Conservation (phyloP, 139 green algal species). For the Chlamydomonas applanata region DNA sequence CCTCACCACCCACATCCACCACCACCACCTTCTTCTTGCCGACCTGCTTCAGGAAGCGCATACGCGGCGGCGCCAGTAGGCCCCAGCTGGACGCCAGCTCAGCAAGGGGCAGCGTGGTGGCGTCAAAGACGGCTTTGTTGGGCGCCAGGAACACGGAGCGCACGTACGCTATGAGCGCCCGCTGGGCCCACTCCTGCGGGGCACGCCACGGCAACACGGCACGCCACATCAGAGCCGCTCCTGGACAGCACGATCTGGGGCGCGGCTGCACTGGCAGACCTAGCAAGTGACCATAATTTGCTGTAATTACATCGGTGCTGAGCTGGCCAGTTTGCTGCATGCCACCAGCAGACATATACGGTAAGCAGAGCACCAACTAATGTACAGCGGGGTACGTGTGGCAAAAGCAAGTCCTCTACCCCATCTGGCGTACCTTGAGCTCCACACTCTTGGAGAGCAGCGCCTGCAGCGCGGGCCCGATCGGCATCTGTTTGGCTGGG, state of each 20-base stretch:
- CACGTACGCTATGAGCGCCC: constrained; percentile 83
- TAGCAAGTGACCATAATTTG: too few species aligned
- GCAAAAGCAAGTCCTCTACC: too few species aligned
- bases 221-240: too few species aligned
- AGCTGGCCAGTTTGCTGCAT: too few species aligned
- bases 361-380: too few species aligned
- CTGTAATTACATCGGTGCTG: too few species aligned
- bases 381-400: too few species aligned
- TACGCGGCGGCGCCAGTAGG: constrained; percentile 72
- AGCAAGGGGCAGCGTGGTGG: constrained; percentile 61
- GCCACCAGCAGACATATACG: too few species aligned
- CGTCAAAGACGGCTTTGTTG: constrained; percentile 81
- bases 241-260: too few species aligned
- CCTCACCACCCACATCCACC: constrained; percentile 31
- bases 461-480: constrained; percentile 74
- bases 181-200: constrained; percentile 81
- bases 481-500: constrained; percentile 69
- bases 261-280: background rate
- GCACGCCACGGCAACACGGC: background rate
- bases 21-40: constrained; percentile 31
- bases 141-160: constrained; percentile 85
- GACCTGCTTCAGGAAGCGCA: constrained; percentile 78
- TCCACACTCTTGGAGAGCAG: constrained; percentile 84
- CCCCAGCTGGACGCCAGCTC: constrained; percentile 82
- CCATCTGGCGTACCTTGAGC: constrained; percentile 63